phyloP scores from a whole-genome alignment of 257 asterid genomes.

The Lycium barbarum region DNA sequence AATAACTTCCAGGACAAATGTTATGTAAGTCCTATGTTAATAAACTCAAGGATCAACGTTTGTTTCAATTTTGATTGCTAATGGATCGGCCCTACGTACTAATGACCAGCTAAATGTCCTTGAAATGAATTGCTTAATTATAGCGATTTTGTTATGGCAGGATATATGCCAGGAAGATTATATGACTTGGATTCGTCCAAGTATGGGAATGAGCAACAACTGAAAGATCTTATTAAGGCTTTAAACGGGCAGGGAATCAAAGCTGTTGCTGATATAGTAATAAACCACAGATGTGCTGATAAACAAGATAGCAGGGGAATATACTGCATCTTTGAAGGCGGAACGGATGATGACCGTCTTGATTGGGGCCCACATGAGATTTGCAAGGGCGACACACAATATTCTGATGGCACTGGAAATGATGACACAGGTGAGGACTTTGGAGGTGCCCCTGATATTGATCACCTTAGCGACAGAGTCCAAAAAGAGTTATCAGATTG shows the following conservation, averaged over 20 bases:
- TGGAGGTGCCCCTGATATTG: conserved; percentile 70
- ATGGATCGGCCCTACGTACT: no score
- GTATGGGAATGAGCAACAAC: conserved; percentile 63
- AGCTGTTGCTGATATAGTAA: conserved; percentile 78
- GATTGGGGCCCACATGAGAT: conserved; percentile 85
- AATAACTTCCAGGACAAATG: no score
- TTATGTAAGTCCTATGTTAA: no score
- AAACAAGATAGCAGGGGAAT: conserved; percentile 65
- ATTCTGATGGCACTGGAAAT: conserved; percentile 75
- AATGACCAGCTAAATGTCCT: no score
- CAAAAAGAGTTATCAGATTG: conserved; percentile 77
- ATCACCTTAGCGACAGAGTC: conserved; percentile 69
- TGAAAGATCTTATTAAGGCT: conserved; percentile 51
- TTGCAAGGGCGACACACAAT: conserved; percentile 62
- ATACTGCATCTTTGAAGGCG: conserved; percentile 81
- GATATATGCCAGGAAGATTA: conserved; percentile 78
- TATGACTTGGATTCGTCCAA: conserved; percentile 81
- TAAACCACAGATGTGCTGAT: conserved; percentile 84
- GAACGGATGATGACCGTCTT: conserved; percentile 77
- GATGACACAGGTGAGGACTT: conserved; percentile 62
- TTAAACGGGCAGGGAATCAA: conserved; percentile 62
- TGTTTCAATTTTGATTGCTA: no score
- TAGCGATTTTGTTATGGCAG: conserved; percentile 34
- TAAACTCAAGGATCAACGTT: no score
- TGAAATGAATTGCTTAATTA: no score